A percentile compares a stretch with the other conserved stretches of the same genome.
Evolutionary conservation across 2,329 filamentous ascomycete genomes (phyloP).

Genomic region (Aspergillus oerlinghausenensis): DNA sequence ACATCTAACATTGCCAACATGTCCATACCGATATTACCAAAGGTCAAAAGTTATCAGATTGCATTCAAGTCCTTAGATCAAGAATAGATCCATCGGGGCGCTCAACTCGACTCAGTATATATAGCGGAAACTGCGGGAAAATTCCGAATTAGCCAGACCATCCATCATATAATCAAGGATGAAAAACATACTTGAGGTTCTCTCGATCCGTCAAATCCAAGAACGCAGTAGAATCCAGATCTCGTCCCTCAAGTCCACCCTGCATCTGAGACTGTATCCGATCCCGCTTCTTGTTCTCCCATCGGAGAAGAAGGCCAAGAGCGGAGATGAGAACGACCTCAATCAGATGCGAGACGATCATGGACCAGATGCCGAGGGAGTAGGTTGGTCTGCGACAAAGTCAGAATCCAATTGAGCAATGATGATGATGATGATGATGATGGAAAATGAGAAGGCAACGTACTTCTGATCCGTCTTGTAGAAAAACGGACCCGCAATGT

Average conservation of each 20-base stretch:
- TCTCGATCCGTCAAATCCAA: conserved; percentile 52
- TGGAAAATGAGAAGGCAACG: neutral
- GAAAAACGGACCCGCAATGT: conserved; percentile 61
- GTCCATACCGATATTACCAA: neutral
- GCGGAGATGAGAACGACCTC: conserved; percentile 45
- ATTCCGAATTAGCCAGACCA: neutral
- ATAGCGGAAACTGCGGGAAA: conserved; percentile 15
- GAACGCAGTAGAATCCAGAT: conserved; percentile 49
- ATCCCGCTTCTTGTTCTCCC: conserved; percentile 50
- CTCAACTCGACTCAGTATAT: conserved; percentile 8
- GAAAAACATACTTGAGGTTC: conserved; percentile 42
- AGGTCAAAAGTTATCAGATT: neutral
- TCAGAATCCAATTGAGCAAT: neutral
- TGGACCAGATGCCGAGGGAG: conserved; percentile 51
- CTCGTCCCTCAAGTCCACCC: conserved; percentile 44
- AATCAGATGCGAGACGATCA: conserved; percentile 52
- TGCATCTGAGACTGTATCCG: conserved; percentile 44
- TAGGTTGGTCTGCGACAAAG: conserved; percentile 40
- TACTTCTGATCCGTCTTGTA: conserved; percentile 52
- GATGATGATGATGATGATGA: neutral
- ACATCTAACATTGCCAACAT: neutral
- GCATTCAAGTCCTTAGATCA: neutral
- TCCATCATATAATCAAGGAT: neutral
- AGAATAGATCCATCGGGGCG: neutral
- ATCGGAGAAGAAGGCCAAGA: conserved; percentile 45